A percentile compares a stretch with the other conserved stretches of the same genome.
Evolutionary conservation across 2,329 filamentous ascomycete species (phyloP).

Genomic region (Trichoderma breve): DNA sequence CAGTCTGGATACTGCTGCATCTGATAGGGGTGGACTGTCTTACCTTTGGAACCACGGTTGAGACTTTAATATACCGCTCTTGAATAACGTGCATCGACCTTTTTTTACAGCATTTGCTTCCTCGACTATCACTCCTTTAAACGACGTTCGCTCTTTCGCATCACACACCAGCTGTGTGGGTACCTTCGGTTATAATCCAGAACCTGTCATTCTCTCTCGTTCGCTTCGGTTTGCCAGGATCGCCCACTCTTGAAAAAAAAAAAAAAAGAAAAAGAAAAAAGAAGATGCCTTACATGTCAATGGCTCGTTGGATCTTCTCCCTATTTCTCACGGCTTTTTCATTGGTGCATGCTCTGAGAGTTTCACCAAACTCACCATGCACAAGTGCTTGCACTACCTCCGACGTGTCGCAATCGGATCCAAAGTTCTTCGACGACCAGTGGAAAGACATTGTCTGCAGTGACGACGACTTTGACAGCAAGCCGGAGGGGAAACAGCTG

Average conservation of each 20-base stretch:
- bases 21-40: not conserved
- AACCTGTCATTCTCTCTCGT: not conserved
- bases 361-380: constrained; percentile 55
- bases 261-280: not conserved
- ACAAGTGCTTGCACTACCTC: constrained; percentile 48
- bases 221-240: not conserved
- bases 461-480: constrained; percentile 43
- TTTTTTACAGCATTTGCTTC: not conserved
- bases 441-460: constrained; percentile 48
- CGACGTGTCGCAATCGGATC: constrained; percentile 43
- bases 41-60: not conserved
- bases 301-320: constrained; percentile 7
- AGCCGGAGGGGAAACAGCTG: constrained; percentile 44
- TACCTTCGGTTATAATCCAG: not conserved
- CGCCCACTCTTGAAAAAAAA: not conserved
- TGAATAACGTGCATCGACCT: not conserved
- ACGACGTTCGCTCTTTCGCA: not conserved
- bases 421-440: constrained; percentile 45
- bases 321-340: constrained; percentile 19
- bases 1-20: not conserved
- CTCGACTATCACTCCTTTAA: not conserved
- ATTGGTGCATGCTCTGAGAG: constrained; percentile 44
- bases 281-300: constrained; percentile 14
- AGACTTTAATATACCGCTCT: not conserved
- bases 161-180: not conserved